A percentile compares a stretch with the other conserved stretches of the same genome.
Conservation (phyloP, 2,329 filamentous ascomycete species). For the Salinomyces thailandicus region DNA sequence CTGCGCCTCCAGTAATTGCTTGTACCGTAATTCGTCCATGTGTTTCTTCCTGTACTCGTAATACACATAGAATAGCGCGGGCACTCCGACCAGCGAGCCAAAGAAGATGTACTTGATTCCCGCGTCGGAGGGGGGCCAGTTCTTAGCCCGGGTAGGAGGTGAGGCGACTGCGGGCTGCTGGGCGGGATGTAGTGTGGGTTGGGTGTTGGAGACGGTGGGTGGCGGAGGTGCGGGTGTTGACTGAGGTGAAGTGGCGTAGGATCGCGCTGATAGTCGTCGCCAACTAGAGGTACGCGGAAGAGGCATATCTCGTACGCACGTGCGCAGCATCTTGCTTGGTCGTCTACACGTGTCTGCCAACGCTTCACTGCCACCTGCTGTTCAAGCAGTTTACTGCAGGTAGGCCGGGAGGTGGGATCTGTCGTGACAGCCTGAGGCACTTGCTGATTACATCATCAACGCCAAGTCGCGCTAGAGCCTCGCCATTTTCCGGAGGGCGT, state of each 20-base stretch:
- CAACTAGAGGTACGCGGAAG: too few species aligned
- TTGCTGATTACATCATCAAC: too few species aligned
- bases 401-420: too few species aligned
- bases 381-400: too few species aligned
- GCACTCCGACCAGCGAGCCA: slow-evolving; percentile 15
- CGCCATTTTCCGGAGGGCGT: neutral
- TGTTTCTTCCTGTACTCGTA: slow-evolving; percentile 24
- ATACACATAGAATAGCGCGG: slow-evolving; percentile 21
- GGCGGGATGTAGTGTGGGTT: neutral
- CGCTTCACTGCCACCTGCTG: too few species aligned
- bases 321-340: too few species aligned
- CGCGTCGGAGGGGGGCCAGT: slow-evolving; percentile 5
- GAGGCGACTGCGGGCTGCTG: slow-evolving; percentile 1
- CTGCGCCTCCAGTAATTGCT: slow-evolving; percentile 20
- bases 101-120: slow-evolving; percentile 13
- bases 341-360: too few species aligned
- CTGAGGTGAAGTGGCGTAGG: too few species aligned
- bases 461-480: neutral
- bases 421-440: too few species aligned
- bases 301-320: too few species aligned
- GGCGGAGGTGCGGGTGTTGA: too few species aligned
- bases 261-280: too few species aligned
- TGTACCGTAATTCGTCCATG: slow-evolving; percentile 24
- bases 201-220: neutral
- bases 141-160: slow-evolving; percentile 1